Base-by-base conservation (phyloP, 2,329 filamentous ascomycete species). In the Fusarium citri region DNA sequence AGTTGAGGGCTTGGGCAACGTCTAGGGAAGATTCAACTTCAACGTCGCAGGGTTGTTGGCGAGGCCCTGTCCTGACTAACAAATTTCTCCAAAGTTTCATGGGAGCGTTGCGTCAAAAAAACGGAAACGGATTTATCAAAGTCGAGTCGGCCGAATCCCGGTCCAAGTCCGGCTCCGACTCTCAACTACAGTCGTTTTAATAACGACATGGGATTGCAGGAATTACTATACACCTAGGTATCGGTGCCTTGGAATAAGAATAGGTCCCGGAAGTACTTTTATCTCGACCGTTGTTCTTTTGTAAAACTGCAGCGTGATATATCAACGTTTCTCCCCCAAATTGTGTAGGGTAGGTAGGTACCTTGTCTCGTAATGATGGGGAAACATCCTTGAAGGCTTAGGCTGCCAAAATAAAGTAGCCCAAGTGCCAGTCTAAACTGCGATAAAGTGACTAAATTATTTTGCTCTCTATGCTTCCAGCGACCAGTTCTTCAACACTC, bases 41-140 rank as follows among this genome's bases (percentile, higher is more conserved):
- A 42, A 46, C 31, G 58, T 65, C 51, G 42, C 51, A 58, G 64
- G 66, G 64, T 59, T 67, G 43, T 69, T 41, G 30, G 58, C 23
- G 50, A 71, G 69, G 62, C 28, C 34, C 47, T 37, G 40, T 59
- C 58, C 40, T 37, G 40, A 57, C 58, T 42, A 63, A 58, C 64
- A 69, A 42, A 72, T 66, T 71, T 64, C 53, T 46, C 60, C 54
- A 49, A 66, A 60, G 20, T 48, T 60, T 37, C 34, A n/a, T 40
- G 25, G 37, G 34, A 31, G 28, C n/a, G 60, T 55, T 59, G 34
- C 34, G 25, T 48, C 26, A 48, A 60, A 66, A 60, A 66, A 65
- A 23, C 31, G 55, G 63, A n/a, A 47, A 26, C 55, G 63, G 55
- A 50, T 61, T 66, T 66, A 41, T 40, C 47, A 28, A 42, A 41